phyloP scores from a whole-genome alignment of 768 basidiomycete genomes.

The Tricholoma furcatifolium region DNA sequence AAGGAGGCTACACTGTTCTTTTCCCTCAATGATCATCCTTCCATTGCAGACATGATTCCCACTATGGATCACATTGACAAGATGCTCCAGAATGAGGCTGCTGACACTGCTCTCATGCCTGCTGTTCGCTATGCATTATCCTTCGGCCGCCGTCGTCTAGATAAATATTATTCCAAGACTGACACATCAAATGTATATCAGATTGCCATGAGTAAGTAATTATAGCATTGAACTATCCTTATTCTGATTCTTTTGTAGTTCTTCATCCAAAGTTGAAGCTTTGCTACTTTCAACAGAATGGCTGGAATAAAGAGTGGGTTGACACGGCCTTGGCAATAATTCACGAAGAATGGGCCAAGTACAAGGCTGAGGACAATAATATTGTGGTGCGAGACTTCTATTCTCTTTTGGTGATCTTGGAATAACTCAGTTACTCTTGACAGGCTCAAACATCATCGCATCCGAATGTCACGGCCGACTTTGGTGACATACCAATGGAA shows the following conservation, averaged over 20 bases:
- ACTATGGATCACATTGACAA: too few relatives aligned
- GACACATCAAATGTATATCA: slow-evolving; percentile 3
- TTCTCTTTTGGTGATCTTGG: too few relatives aligned
- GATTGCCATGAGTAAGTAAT: too few relatives aligned
- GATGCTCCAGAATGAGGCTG: slow-evolving; percentile 11
- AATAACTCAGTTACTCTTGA: too few relatives aligned
- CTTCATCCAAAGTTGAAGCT: not conserved
- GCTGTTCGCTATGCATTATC: not conserved
- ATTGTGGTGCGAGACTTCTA: not conserved
- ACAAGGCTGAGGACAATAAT: not conserved
- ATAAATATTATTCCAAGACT: slow-evolving; percentile 5
- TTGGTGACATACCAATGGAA: not conserved
- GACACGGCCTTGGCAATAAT: not conserved
- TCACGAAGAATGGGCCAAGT: not conserved
- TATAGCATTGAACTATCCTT: not conserved
- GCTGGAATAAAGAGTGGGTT: slow-evolving; percentile 4
- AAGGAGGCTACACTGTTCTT: too few relatives aligned
- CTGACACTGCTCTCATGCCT: slow-evolving; percentile 1
- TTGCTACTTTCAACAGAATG: too few relatives aligned
- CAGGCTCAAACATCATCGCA: too few relatives aligned
- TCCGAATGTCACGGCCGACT: not conserved
- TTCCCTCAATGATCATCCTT: not conserved
- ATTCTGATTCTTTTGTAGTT: not conserved
- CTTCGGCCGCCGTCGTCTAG: not conserved
- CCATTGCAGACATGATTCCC: too few relatives aligned